These are phyloP conservation scores for Fusarium avenaceum DNA, from an alignment of 2,329 filamentous ascomycete genomes.

Conservation along the genomic window DNA sequence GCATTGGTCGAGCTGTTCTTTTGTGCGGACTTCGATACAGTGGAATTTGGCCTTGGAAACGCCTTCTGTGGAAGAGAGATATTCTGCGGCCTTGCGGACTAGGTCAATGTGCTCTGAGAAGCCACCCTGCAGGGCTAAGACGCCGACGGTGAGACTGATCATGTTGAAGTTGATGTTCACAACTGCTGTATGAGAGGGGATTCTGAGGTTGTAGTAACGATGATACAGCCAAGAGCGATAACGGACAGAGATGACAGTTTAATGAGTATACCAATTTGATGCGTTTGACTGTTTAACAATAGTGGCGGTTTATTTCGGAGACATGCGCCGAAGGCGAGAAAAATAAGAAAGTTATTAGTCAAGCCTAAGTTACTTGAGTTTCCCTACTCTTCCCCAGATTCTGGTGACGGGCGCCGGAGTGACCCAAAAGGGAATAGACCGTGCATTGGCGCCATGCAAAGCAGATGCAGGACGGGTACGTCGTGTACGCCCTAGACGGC, in stretches of 20 bases:
- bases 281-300: not conserved
- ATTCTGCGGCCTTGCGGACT: conserved; percentile 75
- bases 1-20: conserved; percentile 77
- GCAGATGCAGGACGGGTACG: conserved; percentile 35
- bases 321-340: conserved; percentile 33
- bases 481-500: not conserved
- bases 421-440: conserved; percentile 39
- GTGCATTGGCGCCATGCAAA: conserved; percentile 34
- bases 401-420: conserved; percentile 37
- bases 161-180: conserved; percentile 22
- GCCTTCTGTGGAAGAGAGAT: conserved; percentile 54
- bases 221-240: conserved; percentile 32
- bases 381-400: conserved; percentile 37
- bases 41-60: conserved; percentile 59
- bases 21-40: conserved; percentile 85
- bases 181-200: not conserved
- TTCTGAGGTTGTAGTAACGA: not conserved
- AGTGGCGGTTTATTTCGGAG: conserved; percentile 27
- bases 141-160: conserved; percentile 66
- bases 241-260: conserved; percentile 9
- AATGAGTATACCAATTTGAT: too few relatives aligned
- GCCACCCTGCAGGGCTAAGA: conserved; percentile 87
- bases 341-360: conserved; percentile 20
- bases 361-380: conserved; percentile 12
- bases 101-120: conserved; percentile 90